Percentiles rank a stretch among this genome's conserved stretches.
Conservation (phyloP, 495 filamentous ascomycete species). For the Aspergillus funiculosus region DNA sequence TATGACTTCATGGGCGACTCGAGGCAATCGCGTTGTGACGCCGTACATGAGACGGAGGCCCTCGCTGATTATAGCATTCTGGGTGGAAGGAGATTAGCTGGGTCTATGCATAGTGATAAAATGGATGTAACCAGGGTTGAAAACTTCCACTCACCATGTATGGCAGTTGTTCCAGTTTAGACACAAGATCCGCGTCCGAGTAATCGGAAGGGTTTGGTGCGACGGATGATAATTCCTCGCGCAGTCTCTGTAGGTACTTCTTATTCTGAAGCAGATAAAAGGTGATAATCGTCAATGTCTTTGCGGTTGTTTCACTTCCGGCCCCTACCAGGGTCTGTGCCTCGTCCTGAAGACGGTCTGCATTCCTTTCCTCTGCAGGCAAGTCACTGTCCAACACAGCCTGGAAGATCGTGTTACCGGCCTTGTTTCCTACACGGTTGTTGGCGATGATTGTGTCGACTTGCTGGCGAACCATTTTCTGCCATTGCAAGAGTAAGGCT, state of each 20-base stretch:
- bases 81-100: not conserved
- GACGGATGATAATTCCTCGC: constrained; percentile 28
- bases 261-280: constrained; percentile 27
- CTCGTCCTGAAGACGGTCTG: constrained; percentile 28
- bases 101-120: no score
- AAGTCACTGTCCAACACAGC: constrained; percentile 23
- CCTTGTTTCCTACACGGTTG: not conserved
- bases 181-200: not conserved
- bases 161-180: constrained; percentile 13
- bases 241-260: constrained; percentile 15
- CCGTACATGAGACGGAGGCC: constrained; percentile 36
- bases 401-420: constrained; percentile 24
- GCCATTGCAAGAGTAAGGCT: no score
- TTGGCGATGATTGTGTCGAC: not conserved
- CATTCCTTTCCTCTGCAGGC: constrained; percentile 20
- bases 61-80: constrained; percentile 41
- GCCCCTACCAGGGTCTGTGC: constrained; percentile 29
- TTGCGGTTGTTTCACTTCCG: constrained; percentile 33
- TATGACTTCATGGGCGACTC: constrained; percentile 28
- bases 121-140: not conserved
- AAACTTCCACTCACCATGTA: constrained; percentile 12
- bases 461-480: not conserved
- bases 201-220: constrained; percentile 1
- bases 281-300: constrained; percentile 22
- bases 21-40: constrained; percentile 26